Evolutionary conservation across 1,139 yeast genomes (phyloP).

Genomic region (Pichia sp.): DNA sequence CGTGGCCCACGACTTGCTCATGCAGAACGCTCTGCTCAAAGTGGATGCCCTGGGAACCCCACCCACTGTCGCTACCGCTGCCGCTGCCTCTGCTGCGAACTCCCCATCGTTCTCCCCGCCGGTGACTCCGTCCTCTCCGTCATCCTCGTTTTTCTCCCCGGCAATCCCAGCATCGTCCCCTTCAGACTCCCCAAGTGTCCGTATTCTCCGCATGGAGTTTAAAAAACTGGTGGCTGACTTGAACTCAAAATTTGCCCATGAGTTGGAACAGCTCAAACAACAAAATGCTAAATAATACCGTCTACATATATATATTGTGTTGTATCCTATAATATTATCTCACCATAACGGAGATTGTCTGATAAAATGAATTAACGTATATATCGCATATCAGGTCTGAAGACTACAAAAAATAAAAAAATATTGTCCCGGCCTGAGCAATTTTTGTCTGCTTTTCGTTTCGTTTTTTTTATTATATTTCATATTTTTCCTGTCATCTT

Average conservation of each 20-base stretch:
- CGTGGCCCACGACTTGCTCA: constrained; percentile 34
- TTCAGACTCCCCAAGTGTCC: constrained; percentile 2
- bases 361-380: too few relatives aligned
- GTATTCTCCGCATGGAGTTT: constrained; percentile 61
- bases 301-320: too few relatives aligned
- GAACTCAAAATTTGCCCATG: constrained; percentile 49
- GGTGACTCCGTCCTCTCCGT: neutral
- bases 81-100: neutral
- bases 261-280: constrained; percentile 2
- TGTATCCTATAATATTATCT: too few relatives aligned
- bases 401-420: too few relatives aligned
- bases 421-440: too few relatives aligned
- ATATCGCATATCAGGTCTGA: too few relatives aligned
- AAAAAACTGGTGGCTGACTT: constrained; percentile 59
- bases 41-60: constrained; percentile 42
- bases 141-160: too few relatives aligned
- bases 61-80: neutral
- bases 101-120: neutral
- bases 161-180: neutral
- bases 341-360: too few relatives aligned
- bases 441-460: too few relatives aligned
- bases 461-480: too few relatives aligned
- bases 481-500: too few relatives aligned
- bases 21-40: constrained; percentile 42
- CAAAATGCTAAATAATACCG: neutral